Evolutionary conservation across 306 rosid species (phyloP).

Genomic region (Astragalus glycyphyllos): DNA sequence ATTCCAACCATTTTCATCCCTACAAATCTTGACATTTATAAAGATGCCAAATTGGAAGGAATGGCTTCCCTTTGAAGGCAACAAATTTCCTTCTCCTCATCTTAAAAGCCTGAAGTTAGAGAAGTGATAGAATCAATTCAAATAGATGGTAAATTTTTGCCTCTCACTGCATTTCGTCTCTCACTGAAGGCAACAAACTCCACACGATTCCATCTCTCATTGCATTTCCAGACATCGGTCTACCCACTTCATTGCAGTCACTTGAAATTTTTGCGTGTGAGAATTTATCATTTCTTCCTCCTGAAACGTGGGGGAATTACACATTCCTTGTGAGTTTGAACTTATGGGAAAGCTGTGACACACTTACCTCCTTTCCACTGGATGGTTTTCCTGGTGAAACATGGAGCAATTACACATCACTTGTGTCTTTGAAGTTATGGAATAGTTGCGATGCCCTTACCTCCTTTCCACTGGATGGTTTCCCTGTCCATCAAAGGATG

Average conservation of each 20-base stretch:
- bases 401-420: not conserved
- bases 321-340: too few species aligned
- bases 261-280: fast-evolving
- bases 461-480: not conserved
- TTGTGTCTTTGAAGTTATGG: fast-evolving
- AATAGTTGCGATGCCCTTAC: not conserved
- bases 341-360: too few species aligned
- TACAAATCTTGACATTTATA: not conserved
- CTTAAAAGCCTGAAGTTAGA: not conserved
- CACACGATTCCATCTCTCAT: conserved; percentile 4
- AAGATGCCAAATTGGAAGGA: not conserved
- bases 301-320: not conserved
- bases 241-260: conserved; percentile 1
- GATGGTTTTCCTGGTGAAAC: too few species aligned
- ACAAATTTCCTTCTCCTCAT: not conserved
- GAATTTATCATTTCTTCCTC: conserved; percentile 7
- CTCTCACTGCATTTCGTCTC: too few species aligned
- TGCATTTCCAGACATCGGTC: conserved; percentile 4
- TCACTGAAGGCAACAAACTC: too few species aligned
- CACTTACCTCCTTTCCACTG: too few species aligned
- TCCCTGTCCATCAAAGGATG: not conserved
- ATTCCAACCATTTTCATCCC: conserved; percentile 13
- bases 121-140: too few species aligned
- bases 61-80: not conserved
- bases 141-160: too few species aligned